These are phyloP conservation scores for Scheffersomyces segobiensis DNA, from an alignment of 1,139 yeast genomes.

Conservation along the genomic window DNA sequence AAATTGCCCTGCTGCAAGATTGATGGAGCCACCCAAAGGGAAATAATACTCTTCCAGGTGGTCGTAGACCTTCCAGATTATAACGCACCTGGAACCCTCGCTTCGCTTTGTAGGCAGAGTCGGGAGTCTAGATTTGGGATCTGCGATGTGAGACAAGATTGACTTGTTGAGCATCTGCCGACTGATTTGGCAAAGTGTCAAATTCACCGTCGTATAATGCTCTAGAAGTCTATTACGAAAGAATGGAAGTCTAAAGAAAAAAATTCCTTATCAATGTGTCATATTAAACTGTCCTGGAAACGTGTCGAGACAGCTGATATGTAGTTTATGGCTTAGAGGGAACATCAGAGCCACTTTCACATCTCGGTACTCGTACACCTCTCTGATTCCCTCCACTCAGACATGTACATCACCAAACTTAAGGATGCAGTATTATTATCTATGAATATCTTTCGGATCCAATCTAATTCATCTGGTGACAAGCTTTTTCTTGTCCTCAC, in stretches of 20 bases:
- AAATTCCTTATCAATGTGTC: background rate
- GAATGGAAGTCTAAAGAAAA: background rate
- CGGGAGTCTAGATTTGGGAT: background rate
- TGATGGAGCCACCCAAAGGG: background rate
- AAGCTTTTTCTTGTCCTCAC: background rate
- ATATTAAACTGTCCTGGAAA: background rate
- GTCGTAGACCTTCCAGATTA: background rate
- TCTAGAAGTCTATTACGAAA: background rate
- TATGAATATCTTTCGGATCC: background rate
- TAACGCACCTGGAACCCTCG: background rate
- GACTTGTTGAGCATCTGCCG: background rate
- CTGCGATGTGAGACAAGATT: background rate
- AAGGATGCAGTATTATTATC: background rate
- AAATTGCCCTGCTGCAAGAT: background rate
- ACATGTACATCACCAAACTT: too few species aligned
- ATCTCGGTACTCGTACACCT: background rate
- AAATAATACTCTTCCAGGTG: background rate
- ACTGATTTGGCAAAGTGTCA: background rate
- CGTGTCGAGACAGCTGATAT: background rate
- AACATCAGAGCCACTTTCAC: too few species aligned
- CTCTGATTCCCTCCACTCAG: background rate
- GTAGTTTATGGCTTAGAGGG: background rate
- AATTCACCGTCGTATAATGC: background rate
- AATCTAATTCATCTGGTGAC: background rate
- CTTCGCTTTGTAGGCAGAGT: background rate